A percentile compares a stretch with the other conserved stretches of the same genome.
Conservation (phyloP, 352 stramenopile genomes). For the Globisporangium spinosum region DNA sequence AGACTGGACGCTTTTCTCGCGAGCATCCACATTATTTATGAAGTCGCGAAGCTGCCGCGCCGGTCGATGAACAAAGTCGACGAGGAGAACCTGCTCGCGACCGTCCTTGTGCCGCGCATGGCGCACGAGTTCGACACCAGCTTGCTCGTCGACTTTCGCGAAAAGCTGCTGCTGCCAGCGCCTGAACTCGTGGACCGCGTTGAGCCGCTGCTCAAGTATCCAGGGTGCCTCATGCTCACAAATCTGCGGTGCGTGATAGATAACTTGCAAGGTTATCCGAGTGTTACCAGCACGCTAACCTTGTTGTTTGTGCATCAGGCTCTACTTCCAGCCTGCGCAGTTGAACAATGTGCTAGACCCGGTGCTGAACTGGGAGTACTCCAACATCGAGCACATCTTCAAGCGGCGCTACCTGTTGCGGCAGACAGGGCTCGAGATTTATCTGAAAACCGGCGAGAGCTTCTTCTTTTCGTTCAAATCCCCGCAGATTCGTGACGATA, state of each 20-base stretch:
- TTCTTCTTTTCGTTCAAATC: constrained; percentile 84
- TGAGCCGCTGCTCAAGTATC: constrained; percentile 88
- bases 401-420: constrained; percentile 88
- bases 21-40: constrained; percentile 55
- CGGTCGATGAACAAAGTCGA: constrained; percentile 77
- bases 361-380: constrained; percentile 82
- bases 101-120: constrained; percentile 59
- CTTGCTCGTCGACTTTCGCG: constrained; percentile 87
- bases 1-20: constrained; percentile 58
- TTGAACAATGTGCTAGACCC: constrained; percentile 91
- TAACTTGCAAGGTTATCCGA: constrained; percentile 91
- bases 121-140: constrained; percentile 86
- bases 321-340: constrained; percentile 92
- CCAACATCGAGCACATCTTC: constrained; percentile 69
- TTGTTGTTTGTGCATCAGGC: neutral
- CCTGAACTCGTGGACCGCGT: constrained; percentile 86
- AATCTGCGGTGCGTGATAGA: constrained; percentile 28
- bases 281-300: constrained; percentile 60
- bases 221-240: constrained; percentile 89
- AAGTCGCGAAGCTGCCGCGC: constrained; percentile 46
- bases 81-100: constrained; percentile 71
- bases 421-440: constrained; percentile 87
- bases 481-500: constrained; percentile 54
- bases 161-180: constrained; percentile 66
- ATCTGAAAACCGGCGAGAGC: constrained; percentile 57